These are phyloP conservation scores for Cyclotella baltica DNA, from an alignment of 108 stramenopile species.

Conservation along the genomic window DNA sequence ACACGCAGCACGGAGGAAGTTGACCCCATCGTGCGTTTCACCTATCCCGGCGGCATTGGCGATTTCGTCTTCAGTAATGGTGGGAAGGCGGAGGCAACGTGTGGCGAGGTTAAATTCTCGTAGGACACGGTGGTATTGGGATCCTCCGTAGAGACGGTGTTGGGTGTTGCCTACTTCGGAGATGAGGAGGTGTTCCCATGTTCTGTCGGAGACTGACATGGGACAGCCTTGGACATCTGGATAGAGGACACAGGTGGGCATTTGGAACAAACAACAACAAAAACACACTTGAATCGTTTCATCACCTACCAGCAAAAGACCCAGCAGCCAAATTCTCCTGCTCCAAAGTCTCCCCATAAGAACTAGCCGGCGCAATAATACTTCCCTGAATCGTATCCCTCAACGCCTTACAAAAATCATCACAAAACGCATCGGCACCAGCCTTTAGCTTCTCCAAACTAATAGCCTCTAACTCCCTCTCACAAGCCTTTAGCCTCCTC, in stretches of 20 bases:
- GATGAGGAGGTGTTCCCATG: conserved; percentile 71
- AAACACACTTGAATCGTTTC: background rate
- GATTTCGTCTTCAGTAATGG: conserved; percentile 92
- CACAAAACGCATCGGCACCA: conserved; percentile 86
- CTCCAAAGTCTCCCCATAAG: conserved; percentile 89
- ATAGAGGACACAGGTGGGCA: background rate
- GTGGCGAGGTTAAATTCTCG: conserved; percentile 91
- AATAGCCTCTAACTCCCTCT: conserved; percentile 84
- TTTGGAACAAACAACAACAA: background rate
- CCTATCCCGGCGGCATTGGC: conserved; percentile 95
- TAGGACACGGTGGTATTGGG: conserved; percentile 92
- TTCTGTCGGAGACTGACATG: conserved; percentile 78
- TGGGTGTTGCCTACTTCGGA: conserved; percentile 72
- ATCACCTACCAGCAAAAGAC: conserved; percentile 65
- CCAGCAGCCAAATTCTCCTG: conserved; percentile 86
- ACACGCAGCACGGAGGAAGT: conserved; percentile 92
- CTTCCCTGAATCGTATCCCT: conserved; percentile 84
- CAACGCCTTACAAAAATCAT: conserved; percentile 83
- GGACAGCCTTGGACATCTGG: conserved; percentile 69
- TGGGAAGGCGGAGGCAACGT: conserved; percentile 79
- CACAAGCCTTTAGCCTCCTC: conserved; percentile 72
- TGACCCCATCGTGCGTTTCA: conserved; percentile 93
- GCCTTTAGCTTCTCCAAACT: conserved; percentile 81
- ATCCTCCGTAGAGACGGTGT: conserved; percentile 89
- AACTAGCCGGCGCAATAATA: conserved; percentile 79